Base-by-base conservation (phyloP, 768 basidiomycete genomes). In the Sutorius australiensis region DNA sequence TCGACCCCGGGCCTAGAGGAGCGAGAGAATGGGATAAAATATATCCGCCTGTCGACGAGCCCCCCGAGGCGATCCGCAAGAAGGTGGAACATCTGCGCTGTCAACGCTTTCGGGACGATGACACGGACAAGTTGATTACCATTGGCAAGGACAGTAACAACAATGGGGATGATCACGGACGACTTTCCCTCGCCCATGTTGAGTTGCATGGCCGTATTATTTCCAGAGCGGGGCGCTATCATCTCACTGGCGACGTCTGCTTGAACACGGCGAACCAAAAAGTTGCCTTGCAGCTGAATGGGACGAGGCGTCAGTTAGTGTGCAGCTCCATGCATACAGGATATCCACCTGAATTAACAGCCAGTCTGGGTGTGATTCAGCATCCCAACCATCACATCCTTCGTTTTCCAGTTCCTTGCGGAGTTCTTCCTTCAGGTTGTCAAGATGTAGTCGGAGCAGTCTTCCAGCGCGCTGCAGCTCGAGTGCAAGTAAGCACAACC, bases 171-270 rank as follows among this genome's bases (percentile, higher is more conserved):
- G 31, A 31, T 31, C 11, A 31, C 31, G 31, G 31, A 31, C 6
- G 31, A 31, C 31, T 31, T 31, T 11, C 31, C 24, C 24, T 24
- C 24, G 24, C 24, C 24, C 24, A 24, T 24, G 24, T 24, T 79
- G 12, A 81, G 69, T 48, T 81, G 80, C 10, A 76, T 60, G 3
- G n/a, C 8, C 16, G 36, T 36, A 9, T 36, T 36, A 16, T 4
- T 14, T 8, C 36, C 36, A 1, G 36, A 36, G 7, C n/a, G 16
- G 3, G 36, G 36, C 7, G 36, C 7, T 0, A 36, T 36, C 36
- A 36, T 36, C 3, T 36, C 36, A 14, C 16, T 52, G 0, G 77
- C 74, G 9, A 76, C 61, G 0, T 58, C 36, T 9, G 63, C 59
- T 50, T 81, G 80, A 50, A 32, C 43, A 16, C 16, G 4, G 3